These are phyloP conservation scores for Sphagnum fallax DNA, from an alignment of 228 moss, liverwort and hornwort genomes.

Conservation along the genomic window DNA sequence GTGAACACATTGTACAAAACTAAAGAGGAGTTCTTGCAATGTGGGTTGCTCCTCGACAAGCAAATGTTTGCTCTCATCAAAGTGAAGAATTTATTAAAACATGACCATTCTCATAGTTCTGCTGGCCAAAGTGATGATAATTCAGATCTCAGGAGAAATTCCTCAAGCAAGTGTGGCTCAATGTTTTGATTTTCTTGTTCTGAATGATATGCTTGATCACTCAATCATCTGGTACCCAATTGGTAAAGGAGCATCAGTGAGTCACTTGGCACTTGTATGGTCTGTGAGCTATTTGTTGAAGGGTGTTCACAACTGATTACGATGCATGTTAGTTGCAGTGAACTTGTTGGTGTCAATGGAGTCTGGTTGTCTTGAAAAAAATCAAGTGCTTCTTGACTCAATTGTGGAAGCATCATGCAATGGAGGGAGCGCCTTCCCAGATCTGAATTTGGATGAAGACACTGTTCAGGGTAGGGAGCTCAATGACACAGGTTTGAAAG, in stretches of 20 bases:
- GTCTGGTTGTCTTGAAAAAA: neutral
- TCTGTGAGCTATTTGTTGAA: neutral
- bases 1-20: constrained; percentile 36
- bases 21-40: constrained; percentile 35
- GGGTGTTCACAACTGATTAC: neutral
- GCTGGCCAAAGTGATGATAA: constrained; percentile 4
- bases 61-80: constrained; percentile 37
- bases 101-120: neutral
- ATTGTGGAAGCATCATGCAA: neutral
- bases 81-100: constrained; percentile 9
- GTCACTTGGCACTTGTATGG: neutral
- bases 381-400: neutral
- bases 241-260: neutral
- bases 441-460: neutral
- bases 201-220: no score
- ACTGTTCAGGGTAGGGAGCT: neutral
- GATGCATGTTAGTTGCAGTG: neutral
- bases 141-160: constrained; percentile 2
- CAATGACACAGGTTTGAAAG: neutral
- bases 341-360: neutral
- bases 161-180: neutral
- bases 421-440: neutral
- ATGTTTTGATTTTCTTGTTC: neutral
- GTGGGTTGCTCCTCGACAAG: constrained; percentile 35
- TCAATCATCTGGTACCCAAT: neutral